Conservation (phyloP, 306 rosid genomes). For the cucumber (Cucumis sativus) region Cucumber_9930_V3 NC_026655.2:1279501-1280000, state of each 20-base stretch:
- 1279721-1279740: constrained; percentile 64
- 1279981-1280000: constrained; percentile 63
- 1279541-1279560: not conserved
- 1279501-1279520: not conserved
- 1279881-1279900: constrained; percentile 73
- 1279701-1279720: constrained; percentile 85
- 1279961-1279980: constrained; percentile 63
- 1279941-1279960: constrained; percentile 72
- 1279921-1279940: constrained; percentile 47
- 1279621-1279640: not conserved
- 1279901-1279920: constrained; percentile 76
- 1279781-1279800: not conserved
- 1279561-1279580: not conserved
- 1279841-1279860: not conserved
- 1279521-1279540: not conserved
- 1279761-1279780: constrained; percentile 76
- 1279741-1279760: constrained; percentile 61
- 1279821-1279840: not conserved
- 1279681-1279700: not conserved
- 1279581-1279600: not conserved
- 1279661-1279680: not conserved
- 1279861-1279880: constrained; percentile 18
- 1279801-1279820: not conserved
- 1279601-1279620: not conserved
- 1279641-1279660: not conserved